Percentiles rank a stretch among this genome's conserved stretches.
These are phyloP conservation scores for Rhodotorula sp. DNA, from an alignment of 1,284 basidiomycete species.

Conservation along the genomic window DNA sequence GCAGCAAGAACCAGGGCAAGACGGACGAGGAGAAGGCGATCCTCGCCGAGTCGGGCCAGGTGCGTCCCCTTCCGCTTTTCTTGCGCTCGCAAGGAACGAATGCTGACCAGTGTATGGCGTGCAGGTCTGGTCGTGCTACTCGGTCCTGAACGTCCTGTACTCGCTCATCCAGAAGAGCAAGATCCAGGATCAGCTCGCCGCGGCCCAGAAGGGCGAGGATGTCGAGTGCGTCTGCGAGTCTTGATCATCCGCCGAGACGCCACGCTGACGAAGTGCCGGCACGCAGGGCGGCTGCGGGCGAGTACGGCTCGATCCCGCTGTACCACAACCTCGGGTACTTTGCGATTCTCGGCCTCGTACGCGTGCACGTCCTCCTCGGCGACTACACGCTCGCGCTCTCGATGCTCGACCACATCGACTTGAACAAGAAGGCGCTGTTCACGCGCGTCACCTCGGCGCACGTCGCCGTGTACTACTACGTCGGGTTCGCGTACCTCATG, in stretches of 20 bases:
- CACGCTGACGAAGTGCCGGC: neutral
- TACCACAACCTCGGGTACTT: slow-evolving; percentile 98
- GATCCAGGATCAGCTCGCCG: slow-evolving; percentile 88
- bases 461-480: slow-evolving; percentile 69
- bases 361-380: slow-evolving; percentile 92
- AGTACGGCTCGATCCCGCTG: slow-evolving; percentile 83
- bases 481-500: slow-evolving; percentile 84
- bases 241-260: neutral
- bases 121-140: slow-evolving; percentile 93
- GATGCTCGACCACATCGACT: slow-evolving; percentile 88
- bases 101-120: neutral
- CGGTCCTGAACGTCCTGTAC: slow-evolving; percentile 95
- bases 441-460: slow-evolving; percentile 91
- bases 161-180: slow-evolving; percentile 95
- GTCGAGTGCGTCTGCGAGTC: slow-evolving; percentile 61
- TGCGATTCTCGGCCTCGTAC: slow-evolving; percentile 88
- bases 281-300: slow-evolving; percentile 68
- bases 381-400: slow-evolving; percentile 94
- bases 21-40: slow-evolving; percentile 82
- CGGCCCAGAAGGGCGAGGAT: slow-evolving; percentile 78
- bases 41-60: slow-evolving; percentile 55
- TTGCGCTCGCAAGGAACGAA: neutral
- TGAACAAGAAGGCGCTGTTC: slow-evolving; percentile 82
- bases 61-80: slow-evolving; percentile 15
- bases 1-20: slow-evolving; percentile 79